A percentile compares a stretch with the other conserved stretches of the same genome.
These are phyloP conservation scores for Podila clonocystis DNA, from an alignment of 192 early-diverging fungal species.

Conservation along the genomic window DNA sequence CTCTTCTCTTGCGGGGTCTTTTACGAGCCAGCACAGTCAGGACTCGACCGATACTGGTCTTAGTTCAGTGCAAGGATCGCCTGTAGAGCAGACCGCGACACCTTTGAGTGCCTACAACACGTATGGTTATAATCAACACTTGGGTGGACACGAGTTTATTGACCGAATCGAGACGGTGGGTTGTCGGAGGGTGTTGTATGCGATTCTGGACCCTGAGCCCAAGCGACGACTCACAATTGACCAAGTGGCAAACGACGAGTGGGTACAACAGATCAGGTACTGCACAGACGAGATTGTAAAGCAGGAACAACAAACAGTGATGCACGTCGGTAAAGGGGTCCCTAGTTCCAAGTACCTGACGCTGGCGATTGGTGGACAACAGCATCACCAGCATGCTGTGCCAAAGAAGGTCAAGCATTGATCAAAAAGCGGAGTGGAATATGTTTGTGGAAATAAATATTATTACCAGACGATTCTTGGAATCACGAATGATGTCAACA, in stretches of 20 bases:
- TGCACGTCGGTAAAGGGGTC: not conserved
- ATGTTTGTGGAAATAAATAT: too few relatives aligned
- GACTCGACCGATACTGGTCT: not conserved
- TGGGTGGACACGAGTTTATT: slow-evolving; percentile 75
- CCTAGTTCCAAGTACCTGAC: slow-evolving; percentile 4
- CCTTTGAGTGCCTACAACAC: slow-evolving; percentile 38
- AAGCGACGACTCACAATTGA: slow-evolving; percentile 75
- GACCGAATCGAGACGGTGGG: slow-evolving; percentile 71
- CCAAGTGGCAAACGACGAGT: slow-evolving; percentile 75
- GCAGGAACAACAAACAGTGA: slow-evolving; percentile 13
- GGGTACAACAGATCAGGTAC: slow-evolving; percentile 71
- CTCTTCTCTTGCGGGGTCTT: not conserved
- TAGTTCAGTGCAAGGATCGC: slow-evolving; percentile 10
- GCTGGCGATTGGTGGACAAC: not conserved
- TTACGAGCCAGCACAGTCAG: slow-evolving; percentile 5
- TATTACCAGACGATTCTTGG: too few relatives aligned
- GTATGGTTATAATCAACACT: slow-evolving; percentile 58
- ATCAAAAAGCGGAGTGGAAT: not conserved
- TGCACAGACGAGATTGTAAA: slow-evolving; percentile 53
- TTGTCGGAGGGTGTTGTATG: slow-evolving; percentile 74
- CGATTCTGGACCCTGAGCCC: slow-evolving; percentile 83
- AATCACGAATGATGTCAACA: not conserved
- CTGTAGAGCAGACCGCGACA: not conserved
- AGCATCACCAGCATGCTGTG: slow-evolving; percentile 26
- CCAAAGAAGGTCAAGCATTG: slow-evolving; percentile 25